Evolutionary conservation across 345 rosid genomes (phyloP), one percentile per base, ranked within the genome.

Genomic region (Euphorbia pulcherrima): DNA sequence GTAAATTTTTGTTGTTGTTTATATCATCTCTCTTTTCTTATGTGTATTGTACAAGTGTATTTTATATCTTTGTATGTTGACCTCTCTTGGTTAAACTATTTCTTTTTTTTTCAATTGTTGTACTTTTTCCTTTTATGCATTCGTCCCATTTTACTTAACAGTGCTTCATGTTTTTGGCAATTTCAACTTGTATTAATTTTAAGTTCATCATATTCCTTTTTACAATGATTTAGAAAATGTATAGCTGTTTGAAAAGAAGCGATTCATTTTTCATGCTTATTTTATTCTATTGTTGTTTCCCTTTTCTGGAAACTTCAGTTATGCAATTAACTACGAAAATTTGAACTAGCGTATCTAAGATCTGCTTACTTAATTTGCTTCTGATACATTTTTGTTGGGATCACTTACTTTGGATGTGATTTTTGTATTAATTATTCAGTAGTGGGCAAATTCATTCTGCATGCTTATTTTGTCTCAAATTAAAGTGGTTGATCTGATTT

Each of bases 401-500:
- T 68, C 48, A 11, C 51, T 48, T 40, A 37, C 23, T 23, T 48
- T 16, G 33, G 28, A 48, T 46, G 30, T 35, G 30, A 27, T 70
- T 39, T 29, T 20, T 28, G 14, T 41, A n/a, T 56, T 67, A n/a
- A 35, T 39, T 56, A 51, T 56, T 29, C n/a, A 6, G 28, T 63
- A 13, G 24, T 33, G 24, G 7, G 35, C 60, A 56, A 8, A 39
- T 10, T 23, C 71, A 40, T 57, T 46, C 33, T 37, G 33, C 29
- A 13, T 68, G 63, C 33, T 33, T 18, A 12, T 24, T 24, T 40
- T 59, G n/a, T 58, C 58, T 70, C 60, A 17, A 60, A 52, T 33
- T 27, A 26, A 24, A 41, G 60, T 68, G 40, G 61, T 59, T 68
- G 20, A 26, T 47, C 0, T 20, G 47, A 35, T 57, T 40, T 6